Percentiles rank a stretch among this genome's conserved stretches.
Evolutionary conservation across 2,329 filamentous ascomycete species (phyloP).

Genomic region (Hypoxylon sp.): DNA sequence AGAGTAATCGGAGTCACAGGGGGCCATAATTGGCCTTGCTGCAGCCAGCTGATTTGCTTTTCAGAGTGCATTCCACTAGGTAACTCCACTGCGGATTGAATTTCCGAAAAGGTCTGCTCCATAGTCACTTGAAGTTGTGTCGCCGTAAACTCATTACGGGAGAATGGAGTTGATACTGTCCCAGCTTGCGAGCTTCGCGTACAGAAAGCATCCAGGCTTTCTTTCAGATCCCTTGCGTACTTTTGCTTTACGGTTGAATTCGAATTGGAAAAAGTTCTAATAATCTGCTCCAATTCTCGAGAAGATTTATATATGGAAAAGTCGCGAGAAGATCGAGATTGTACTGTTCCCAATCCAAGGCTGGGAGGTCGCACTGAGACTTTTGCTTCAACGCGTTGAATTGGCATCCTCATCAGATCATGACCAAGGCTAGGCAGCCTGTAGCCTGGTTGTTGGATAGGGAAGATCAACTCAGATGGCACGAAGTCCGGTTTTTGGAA

Average conservation of each 20-base stretch:
- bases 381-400: not conserved
- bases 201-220: conserved; percentile 47
- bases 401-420: conserved; percentile 40
- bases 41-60: conserved; percentile 57
- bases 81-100: conserved; percentile 25
- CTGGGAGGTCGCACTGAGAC: not conserved
- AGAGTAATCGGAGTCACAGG: conserved; percentile 57
- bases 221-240: conserved; percentile 53
- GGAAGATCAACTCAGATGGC: conserved; percentile 38
- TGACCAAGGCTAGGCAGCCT: conserved; percentile 35
- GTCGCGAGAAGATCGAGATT: not conserved
- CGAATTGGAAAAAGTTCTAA: conserved; percentile 49
- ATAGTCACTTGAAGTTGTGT: conserved; percentile 19
- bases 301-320: not conserved
- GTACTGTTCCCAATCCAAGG: not conserved
- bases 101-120: conserved; percentile 8
- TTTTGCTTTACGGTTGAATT: conserved; percentile 52
- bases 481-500: conserved; percentile 38
- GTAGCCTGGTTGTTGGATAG: conserved; percentile 33
- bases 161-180: not conserved
- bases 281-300: conserved; percentile 51
- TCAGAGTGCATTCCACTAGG: conserved; percentile 16
- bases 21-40: conserved; percentile 60
- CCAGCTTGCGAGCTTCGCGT: conserved; percentile 14
- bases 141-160: conserved; percentile 7